Base-by-base conservation (phyloP, 2,329 filamentous ascomycete genomes). In the Fusarium fujikuroi region DNA sequence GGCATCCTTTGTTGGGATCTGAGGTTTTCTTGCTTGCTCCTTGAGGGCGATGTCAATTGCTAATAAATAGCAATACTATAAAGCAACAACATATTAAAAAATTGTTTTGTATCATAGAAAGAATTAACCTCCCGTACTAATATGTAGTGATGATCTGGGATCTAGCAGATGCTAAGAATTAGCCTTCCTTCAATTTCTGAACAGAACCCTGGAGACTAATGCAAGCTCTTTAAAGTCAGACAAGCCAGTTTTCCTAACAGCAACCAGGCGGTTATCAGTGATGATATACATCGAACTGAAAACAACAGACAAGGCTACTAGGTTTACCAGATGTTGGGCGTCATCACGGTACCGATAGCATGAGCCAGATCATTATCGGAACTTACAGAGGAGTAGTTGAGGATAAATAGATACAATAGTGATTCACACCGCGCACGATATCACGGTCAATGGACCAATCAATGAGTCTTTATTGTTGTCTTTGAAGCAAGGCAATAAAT, bases 251-350 rank as follows among this genome's bases (percentile, higher is more conserved):
- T 21, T 79, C 76, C 77, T 72, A 76, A 69, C 49, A 47, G 61
- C 59, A 71, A 63, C 74, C 75, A 75, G 58, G 75, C 66, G 77
- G 77, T 76, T 79, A 76, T 71, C 69, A 75, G 58, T 58, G 60
- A 54, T 52, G 57, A 32, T 16, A 47, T 23, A 44, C 25, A 46
- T 59, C 66, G 46, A 39, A 58, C 64, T 63, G 68, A 75, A 66
- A 79, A 81, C 79, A 61, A 72, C 81, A 69, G 67, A 62, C 76
- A 75, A 74, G 76, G 76, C 74, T 69, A 69, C 67, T 84, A 81
- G 81, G 82, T 80, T 84, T 84, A 84, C 82, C 82, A 84, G 82
- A 84, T 83, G 82, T 76, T 69, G 69, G 72, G 73, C 79, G 74
- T 84, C 82, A 83, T 83, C 81, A 72, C 60, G 40, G 36, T 49